Evolutionary conservation across 148 eudicot species (phyloP).

Genomic region (Cornus controversa): DNA sequence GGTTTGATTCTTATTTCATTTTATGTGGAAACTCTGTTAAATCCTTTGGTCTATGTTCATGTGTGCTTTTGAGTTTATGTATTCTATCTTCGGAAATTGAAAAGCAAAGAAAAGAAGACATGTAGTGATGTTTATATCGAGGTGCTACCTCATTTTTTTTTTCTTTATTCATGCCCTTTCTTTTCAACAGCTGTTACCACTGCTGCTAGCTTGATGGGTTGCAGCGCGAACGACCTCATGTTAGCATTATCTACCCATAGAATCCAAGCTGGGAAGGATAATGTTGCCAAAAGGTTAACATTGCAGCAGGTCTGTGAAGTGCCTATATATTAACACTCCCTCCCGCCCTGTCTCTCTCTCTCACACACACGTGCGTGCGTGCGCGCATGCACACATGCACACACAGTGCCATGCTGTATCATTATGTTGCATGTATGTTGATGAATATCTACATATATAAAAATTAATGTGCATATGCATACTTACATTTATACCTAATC

Average conservation of each 20-base stretch:
- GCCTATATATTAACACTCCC: not conserved
- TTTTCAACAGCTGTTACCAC: slow-evolving; percentile 59
- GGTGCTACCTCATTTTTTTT: not conserved
- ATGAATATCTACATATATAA: not conserved
- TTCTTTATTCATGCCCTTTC: not conserved
- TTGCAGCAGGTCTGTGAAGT: slow-evolving; percentile 67
- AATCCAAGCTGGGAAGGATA: slow-evolving; percentile 81
- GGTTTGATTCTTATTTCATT: not conserved
- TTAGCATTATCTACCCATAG: slow-evolving; percentile 60
- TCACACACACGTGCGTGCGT: not conserved
- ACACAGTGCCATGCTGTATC: not conserved
- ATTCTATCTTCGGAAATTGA: too few species aligned
- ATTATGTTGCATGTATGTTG: too few species aligned
- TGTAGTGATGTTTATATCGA: not conserved
- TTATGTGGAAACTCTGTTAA: not conserved
- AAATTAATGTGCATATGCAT: not conserved
- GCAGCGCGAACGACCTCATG: slow-evolving; percentile 61
- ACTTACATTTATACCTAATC: not conserved
- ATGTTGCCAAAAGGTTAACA: slow-evolving; percentile 64
- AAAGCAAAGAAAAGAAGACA: not conserved
- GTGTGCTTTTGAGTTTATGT: not conserved
- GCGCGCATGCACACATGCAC: too few species aligned
- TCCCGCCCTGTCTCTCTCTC: slow-evolving; percentile 8
- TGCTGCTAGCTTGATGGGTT: slow-evolving; percentile 81
- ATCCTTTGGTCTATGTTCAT: not conserved